Percentiles rank a stretch among this genome's conserved stretches.
Conservation (phyloP, 225 moss, liverwort and hornwort genomes). For the Lunularia cruciata region DNA sequence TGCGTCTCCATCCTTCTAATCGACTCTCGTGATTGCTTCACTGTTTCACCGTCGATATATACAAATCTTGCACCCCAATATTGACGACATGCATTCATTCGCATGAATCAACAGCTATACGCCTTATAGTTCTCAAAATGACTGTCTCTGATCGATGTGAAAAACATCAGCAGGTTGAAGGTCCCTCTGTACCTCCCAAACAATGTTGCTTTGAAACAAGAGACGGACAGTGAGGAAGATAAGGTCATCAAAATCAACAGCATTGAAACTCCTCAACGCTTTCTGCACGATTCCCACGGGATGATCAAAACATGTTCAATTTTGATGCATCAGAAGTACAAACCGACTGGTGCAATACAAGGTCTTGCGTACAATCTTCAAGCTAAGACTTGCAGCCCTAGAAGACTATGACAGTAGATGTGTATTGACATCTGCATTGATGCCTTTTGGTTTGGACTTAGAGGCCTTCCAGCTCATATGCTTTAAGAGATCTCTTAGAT, state of each 20-base stretch:
- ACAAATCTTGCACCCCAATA: too few relatives aligned
- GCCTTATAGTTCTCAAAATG: too few relatives aligned
- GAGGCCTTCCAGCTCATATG: neutral
- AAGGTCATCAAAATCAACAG: slow-evolving; percentile 54
- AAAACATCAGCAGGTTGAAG: neutral
- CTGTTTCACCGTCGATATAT: too few relatives aligned
- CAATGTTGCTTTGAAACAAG: slow-evolving; percentile 27
- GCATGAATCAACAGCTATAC: too few relatives aligned
- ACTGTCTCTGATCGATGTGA: too few relatives aligned
- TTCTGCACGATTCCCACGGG: slow-evolving; percentile 27
- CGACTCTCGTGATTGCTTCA: too few relatives aligned
- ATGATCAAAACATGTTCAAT: neutral
- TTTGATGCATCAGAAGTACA: neutral
- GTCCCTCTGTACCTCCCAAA: slow-evolving; percentile 33
- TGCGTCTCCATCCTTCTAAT: neutral
- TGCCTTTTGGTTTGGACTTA: neutral
- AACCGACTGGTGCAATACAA: neutral
- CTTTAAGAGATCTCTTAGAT: neutral
- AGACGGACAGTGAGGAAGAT: slow-evolving; percentile 42
- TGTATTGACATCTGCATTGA: too few relatives aligned
- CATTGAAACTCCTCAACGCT: slow-evolving; percentile 43
- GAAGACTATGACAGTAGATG: too few relatives aligned
- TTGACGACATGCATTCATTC: too few relatives aligned
- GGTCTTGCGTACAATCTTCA: neutral
- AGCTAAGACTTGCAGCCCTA: too few relatives aligned